Evolutionary conservation across 768 basidiomycete genomes (phyloP).

Genomic region (Auricularia heimuer): DNA sequence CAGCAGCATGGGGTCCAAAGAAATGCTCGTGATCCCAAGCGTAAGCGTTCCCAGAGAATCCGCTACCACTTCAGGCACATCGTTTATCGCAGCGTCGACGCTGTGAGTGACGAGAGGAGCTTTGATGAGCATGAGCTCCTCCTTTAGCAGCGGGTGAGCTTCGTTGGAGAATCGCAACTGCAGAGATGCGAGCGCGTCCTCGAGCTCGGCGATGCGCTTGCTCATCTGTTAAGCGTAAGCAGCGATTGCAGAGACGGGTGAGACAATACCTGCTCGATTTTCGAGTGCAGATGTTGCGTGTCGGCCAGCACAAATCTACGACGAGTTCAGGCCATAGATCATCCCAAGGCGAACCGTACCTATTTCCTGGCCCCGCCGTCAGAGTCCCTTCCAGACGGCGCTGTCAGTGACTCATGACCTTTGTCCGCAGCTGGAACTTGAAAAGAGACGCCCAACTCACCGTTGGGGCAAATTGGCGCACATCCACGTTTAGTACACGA

Average conservation of each 20-base stretch:
- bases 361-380: neutral
- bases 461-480: no score
- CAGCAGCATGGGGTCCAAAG: neutral
- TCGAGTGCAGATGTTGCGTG: neutral
- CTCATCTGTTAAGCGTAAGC: neutral
- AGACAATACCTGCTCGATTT: neutral
- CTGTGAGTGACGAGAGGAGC: slow-evolving; percentile 28
- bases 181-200: slow-evolving; percentile 54
- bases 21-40: neutral
- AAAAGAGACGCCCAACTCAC: no score
- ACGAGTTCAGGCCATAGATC: neutral
- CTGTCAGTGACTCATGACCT: neutral
- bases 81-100: neutral
- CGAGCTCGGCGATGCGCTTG: slow-evolving; percentile 36
- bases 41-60: neutral
- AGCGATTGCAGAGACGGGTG: no score
- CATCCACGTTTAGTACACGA: neutral
- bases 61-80: neutral
- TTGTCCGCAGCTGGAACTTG: no score
- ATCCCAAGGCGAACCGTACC: neutral
- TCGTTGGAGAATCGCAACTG: slow-evolving; percentile 36
- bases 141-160: slow-evolving; percentile 54
- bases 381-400: neutral
- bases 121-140: slow-evolving; percentile 67
- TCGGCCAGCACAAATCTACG: neutral